Evolutionary conservation across 2,329 filamentous ascomycete genomes (phyloP).

Genomic region (Davidsoniella virescens): DNA sequence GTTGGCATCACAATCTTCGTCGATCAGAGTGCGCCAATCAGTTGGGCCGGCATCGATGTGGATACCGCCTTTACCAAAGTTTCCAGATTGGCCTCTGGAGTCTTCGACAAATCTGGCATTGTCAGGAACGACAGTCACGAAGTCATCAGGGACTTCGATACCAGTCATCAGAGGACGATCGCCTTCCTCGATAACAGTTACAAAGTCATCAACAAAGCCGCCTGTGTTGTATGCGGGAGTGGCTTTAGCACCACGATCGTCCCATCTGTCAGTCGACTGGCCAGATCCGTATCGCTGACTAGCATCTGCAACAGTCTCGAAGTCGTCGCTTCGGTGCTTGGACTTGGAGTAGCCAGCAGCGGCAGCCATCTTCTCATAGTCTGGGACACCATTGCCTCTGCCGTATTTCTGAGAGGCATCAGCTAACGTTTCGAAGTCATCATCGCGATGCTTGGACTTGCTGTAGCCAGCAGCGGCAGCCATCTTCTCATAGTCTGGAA

Average conservation of each 20-base stretch:
- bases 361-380: too few relatives aligned
- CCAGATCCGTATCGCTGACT: not conserved
- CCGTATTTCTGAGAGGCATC: constrained; percentile 9
- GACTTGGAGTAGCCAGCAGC: not conserved
- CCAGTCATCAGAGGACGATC: not conserved
- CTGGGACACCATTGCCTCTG: too few relatives aligned
- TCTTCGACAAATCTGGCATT: not conserved
- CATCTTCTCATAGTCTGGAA: too few relatives aligned
- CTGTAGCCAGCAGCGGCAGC: too few relatives aligned
- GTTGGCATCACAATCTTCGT: not conserved
- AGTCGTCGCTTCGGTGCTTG: not conserved
- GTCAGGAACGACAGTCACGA: constrained; percentile 3
- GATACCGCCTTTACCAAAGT: not conserved
- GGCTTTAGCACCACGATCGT: too few relatives aligned
- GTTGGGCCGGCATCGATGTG: constrained; percentile 1
- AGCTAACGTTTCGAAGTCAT: constrained; percentile 4
- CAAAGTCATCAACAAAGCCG: constrained; percentile 2
- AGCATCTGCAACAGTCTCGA: not conserved
- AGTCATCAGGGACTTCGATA: constrained; percentile 5
- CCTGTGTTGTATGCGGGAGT: not conserved
- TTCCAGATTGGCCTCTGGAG: too few relatives aligned
- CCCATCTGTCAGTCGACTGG: too few relatives aligned
- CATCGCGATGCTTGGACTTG: not conserved
- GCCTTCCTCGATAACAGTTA: constrained; percentile 6
- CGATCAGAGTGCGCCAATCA: constrained; percentile 2